Base-by-base conservation (phyloP, 768 basidiomycete species). In the Boletus bicolor region DNA sequence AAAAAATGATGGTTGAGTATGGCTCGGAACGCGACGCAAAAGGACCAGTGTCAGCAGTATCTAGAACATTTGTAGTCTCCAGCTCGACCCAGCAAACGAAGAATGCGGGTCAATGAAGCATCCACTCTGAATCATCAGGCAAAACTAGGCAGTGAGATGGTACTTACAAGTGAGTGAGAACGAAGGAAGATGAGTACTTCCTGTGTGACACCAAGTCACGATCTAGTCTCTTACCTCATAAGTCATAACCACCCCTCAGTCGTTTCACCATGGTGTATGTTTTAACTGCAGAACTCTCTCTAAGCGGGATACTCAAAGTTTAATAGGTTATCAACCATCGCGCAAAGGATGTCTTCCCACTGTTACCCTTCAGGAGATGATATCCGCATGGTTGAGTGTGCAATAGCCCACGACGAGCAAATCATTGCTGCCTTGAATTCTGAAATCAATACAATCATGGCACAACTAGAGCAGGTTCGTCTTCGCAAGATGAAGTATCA, bases 51-150 rank as follows among this genome's bases (percentile, higher is more conserved):
- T 93, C 91, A 93, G 90, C 83, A 93, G 91, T 93, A 93, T 93
- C 91, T 85, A 79, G 89, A 91, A 90, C 89, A 80, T 83, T 76
- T 77, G 65, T 68, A 75, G 89, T 92, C 91, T 81, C 78, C 89
- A 81, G 68, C 59, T 80, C 81, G 75, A 88, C 85, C 87, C 87
- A 73, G 70, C 76, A 59, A 61, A 58, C 57, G 51, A 43, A 51
- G 15, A 64, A 69, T 61, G 72, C 73, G 79, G 87, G 82, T 91
- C 79, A 76, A 82, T 87, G 71, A 74, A 86, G 91, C 76, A 85
- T 90, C 91, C 91, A 93, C 91, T 93, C 91, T 89, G 86, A 88
- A 82, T 93, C 89, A 92, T 93, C 91, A 71, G 69, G 34, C 63
- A 21, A 36, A 36, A 57, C 39, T 1, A 38, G 36, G 41, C 48